A percentile compares a stretch with the other conserved stretches of the same genome.
phyloP scores from a whole-genome alignment of 2,329 filamentous ascomycete species.

The Endoconidiophora polonica region DNA sequence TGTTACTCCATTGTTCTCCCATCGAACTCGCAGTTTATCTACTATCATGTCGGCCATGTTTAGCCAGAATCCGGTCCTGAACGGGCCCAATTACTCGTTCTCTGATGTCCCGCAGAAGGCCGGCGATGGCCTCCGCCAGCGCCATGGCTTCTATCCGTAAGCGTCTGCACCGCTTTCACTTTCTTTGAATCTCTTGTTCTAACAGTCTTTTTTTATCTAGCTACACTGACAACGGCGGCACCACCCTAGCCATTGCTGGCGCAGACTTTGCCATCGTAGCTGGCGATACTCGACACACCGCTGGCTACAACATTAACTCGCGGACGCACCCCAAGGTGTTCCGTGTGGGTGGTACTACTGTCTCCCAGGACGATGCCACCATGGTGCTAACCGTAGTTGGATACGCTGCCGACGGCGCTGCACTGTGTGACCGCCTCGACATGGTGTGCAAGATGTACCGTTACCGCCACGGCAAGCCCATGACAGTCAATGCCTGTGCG shows the following conservation, averaged over 20 bases:
- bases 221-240: slow-evolving; percentile 96
- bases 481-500: slow-evolving; percentile 85
- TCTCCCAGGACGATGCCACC: slow-evolving; percentile 67
- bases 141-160: slow-evolving; percentile 90
- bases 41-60: slow-evolving; percentile 46
- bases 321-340: slow-evolving; percentile 92
- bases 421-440: slow-evolving; percentile 84
- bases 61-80: slow-evolving; percentile 52
- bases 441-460: slow-evolving; percentile 97
- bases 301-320: slow-evolving; percentile 98
- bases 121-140: slow-evolving; percentile 36
- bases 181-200: not conserved
- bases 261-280: slow-evolving; percentile 91
- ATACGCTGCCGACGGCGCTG: slow-evolving; percentile 87
- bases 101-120: slow-evolving; percentile 38
- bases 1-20: not conserved
- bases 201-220: slow-evolving; percentile 26
- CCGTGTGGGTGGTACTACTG: slow-evolving; percentile 82
- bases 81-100: slow-evolving; percentile 54
- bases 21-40: not conserved
- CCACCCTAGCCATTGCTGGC: slow-evolving; percentile 86
- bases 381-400: slow-evolving; percentile 89
- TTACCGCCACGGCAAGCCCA: slow-evolving; percentile 93
- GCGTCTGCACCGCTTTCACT: slow-evolving; percentile 18
- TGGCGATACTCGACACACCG: slow-evolving; percentile 88